Base-by-base conservation (phyloP, 805 yeast species). In the Lachancea quebecensis region DNA sequence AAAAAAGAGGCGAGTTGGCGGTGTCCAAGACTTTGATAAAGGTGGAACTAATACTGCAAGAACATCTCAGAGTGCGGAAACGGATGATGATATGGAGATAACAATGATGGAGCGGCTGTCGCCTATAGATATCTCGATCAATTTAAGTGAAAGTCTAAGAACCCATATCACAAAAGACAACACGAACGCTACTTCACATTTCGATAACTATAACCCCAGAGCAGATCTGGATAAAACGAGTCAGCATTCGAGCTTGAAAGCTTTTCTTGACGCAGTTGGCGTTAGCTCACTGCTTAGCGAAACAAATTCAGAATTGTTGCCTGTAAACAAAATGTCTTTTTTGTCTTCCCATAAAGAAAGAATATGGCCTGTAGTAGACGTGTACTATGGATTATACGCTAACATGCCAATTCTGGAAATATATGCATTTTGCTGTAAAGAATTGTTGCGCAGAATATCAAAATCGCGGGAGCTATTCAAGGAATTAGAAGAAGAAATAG, bases 401-500 rank as follows among this genome's bases (percentile, higher is more conserved):
- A 55, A 58, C 28, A 54, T 60, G 9, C 67, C 67, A 9, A 48
- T 58, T 9, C 34, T 62, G 6, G 77, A 76, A 38, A 66, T 79
- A 52, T 72, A 70, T 50, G 75, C 76, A 29, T 76, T 78, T 49
- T 74, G 81, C 45, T 72, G 78, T 50, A 68, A 71, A 34, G 84
- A 80, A 50, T 58, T 81, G 44, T 60, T 66, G n/a, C 71, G 70
- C 31, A 75, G 75, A 46, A 73, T 79, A 31, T 55, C 59, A 10
- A 77, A 76, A 38, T 81, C 82, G 0, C 68, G 71, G 44, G 62
- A 55, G 10, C 60, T 72, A 10, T 77, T 76, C 50, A 67, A 70
- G 1, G 71, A 73, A 42, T 65, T 77, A 35, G 75, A 75, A 42
- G 63, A 64, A n/a, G 75, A 73, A 17, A 70, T 60, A 2, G 43